These are phyloP conservation scores for Colletotrichum sp. DNA, from an alignment of 2,329 filamentous ascomycete species.

Conservation along the genomic window DNA sequence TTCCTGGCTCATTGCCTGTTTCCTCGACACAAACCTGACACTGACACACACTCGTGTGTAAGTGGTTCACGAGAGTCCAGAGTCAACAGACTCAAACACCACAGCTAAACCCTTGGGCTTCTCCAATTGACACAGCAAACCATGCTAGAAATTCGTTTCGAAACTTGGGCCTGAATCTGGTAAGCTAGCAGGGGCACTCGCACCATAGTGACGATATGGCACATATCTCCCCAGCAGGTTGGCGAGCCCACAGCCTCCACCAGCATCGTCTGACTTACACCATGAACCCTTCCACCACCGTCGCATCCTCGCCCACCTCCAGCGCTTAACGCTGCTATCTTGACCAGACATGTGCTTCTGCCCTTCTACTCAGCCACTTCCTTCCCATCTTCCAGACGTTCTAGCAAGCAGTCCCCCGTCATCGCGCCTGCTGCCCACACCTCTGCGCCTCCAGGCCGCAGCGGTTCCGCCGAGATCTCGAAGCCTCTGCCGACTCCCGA, in stretches of 20 bases:
- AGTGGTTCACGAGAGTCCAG: neutral
- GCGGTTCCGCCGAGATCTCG: neutral
- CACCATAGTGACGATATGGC: neutral
- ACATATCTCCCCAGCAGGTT: neutral
- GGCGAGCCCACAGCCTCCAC: constrained; percentile 8
- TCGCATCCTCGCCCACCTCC: neutral
- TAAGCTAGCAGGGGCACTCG: neutral
- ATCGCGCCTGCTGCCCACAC: neutral
- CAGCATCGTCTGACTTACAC: neutral
- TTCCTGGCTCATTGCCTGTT: neutral
- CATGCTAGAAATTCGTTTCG: neutral
- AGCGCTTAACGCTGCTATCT: neutral
- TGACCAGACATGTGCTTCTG: neutral
- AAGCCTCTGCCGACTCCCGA: neutral
- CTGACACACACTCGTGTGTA: neutral
- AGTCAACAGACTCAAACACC: neutral
- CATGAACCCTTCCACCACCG: neutral
- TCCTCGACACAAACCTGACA: neutral
- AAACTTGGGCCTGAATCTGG: neutral
- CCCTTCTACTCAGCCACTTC: neutral
- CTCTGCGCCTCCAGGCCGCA: neutral
- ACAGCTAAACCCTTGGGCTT: neutral
- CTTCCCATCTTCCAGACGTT: neutral
- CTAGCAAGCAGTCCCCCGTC: neutral
- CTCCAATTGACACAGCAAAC: neutral